A percentile compares a stretch with the other conserved stretches of the same genome.
phyloP scores from a whole-genome alignment of 140 eudicot species.

The Oenanthe javanica region DNA sequence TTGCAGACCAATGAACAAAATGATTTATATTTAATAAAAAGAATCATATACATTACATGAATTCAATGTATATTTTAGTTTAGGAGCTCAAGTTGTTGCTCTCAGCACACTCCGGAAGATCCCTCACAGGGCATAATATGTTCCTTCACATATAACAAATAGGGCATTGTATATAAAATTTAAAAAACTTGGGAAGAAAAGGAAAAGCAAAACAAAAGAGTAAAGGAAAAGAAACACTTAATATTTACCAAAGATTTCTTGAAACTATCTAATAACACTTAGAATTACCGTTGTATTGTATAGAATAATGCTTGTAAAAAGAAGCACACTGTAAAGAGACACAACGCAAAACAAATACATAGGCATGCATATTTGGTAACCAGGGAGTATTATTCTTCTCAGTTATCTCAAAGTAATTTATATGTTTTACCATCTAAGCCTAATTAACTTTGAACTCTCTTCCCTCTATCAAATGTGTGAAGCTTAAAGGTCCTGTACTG shows the following conservation, averaged over 20 bases:
- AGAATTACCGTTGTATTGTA: neutral
- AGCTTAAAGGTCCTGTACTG: constrained; percentile 4
- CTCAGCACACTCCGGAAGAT: neutral
- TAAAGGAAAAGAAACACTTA: neutral
- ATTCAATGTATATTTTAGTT: neutral
- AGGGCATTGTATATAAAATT: neutral
- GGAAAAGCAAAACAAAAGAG: neutral
- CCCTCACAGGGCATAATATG: neutral
- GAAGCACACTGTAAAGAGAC: neutral
- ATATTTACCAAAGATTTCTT: neutral
- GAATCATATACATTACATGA: neutral
- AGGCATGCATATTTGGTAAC: too few species aligned
- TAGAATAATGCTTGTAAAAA: too few species aligned
- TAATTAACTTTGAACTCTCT: too few species aligned
- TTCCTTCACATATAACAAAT: neutral
- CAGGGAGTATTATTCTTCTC: neutral
- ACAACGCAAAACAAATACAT: neutral
- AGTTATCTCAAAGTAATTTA: neutral
- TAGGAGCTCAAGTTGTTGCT: too few species aligned
- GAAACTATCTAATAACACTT: neutral
- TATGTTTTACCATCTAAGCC: neutral
- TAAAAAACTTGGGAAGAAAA: neutral
- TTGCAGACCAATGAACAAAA: neutral
- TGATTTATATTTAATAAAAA: neutral
- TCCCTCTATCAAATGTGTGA: too few species aligned